phyloP scores from a whole-genome alignment of 2,329 filamentous ascomycete species.

The Epicoccum nigrum region DNA sequence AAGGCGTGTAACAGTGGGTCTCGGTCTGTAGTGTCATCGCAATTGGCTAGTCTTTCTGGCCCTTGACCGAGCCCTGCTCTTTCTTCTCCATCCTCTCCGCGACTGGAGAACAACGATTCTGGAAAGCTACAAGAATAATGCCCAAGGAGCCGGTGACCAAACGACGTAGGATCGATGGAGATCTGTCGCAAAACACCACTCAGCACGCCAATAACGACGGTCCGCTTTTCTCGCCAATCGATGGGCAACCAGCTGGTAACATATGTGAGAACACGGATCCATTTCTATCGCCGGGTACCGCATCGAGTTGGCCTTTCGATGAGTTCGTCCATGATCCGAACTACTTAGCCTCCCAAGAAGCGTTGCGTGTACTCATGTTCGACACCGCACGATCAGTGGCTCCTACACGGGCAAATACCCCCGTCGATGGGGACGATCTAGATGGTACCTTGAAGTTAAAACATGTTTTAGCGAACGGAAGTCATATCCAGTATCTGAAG shows the following conservation, averaged over 20 bases:
- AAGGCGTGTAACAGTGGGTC: no score
- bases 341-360: constrained; percentile 39
- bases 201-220: neutral
- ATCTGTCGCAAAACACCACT: neutral
- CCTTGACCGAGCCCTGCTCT: neutral
- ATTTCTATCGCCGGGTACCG: constrained; percentile 31
- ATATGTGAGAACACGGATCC: constrained; percentile 27
- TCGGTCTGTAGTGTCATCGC: no score
- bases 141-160: constrained; percentile 1
- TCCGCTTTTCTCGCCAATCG: neutral
- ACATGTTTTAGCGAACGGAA: constrained; percentile 28
- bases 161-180: constrained; percentile 1
- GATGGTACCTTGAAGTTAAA: constrained; percentile 23
- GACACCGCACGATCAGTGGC: constrained; percentile 36
- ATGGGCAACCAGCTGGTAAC: neutral
- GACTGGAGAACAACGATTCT: neutral
- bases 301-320: constrained; percentile 33
- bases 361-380: constrained; percentile 36
- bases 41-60: neutral
- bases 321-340: constrained; percentile 37
- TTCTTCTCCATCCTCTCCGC: neutral
- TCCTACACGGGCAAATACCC: constrained; percentile 33
- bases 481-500: constrained; percentile 35
- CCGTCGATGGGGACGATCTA: constrained; percentile 19
- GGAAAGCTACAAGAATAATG: neutral